A percentile compares a stretch with the other conserved stretches of the same genome.
phyloP scores from a whole-genome alignment of 2,329 filamentous ascomycete genomes.

The Apiospora malaysiana region DNA sequence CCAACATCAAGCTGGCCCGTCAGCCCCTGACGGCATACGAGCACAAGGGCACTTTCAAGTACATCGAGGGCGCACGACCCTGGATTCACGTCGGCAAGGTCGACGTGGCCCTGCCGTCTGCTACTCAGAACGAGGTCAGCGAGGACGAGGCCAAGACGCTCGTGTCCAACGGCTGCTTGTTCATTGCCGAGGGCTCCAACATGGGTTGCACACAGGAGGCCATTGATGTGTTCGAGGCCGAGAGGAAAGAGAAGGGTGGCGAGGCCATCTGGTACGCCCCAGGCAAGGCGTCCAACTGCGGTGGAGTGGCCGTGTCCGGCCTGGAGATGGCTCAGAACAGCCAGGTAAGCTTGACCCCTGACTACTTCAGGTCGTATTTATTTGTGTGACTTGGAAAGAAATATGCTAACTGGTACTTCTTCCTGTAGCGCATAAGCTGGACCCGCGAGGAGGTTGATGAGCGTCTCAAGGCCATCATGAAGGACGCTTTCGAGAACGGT shows the following conservation, averaged over 20 bases:
- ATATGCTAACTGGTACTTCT: background rate
- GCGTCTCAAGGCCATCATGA: conserved; percentile 94
- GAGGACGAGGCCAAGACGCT: conserved; percentile 87
- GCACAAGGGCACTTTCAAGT: conserved; percentile 71
- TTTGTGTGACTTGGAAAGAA: background rate
- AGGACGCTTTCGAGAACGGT: conserved; percentile 88
- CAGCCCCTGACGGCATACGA: conserved; percentile 79
- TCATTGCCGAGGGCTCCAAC: conserved; percentile 96
- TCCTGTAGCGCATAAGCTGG: conserved; percentile 75
- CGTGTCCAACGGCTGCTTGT: conserved; percentile 76
- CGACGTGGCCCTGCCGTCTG: conserved; percentile 89
- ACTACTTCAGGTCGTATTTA: background rate
- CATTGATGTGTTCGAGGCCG: conserved; percentile 88
- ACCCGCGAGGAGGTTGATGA: conserved; percentile 87
- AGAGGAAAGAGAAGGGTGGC: conserved; percentile 71
- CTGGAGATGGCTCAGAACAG: conserved; percentile 99
- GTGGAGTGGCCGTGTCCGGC: conserved; percentile 95
- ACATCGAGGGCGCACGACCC: conserved; percentile 84
- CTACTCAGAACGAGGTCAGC: conserved; percentile 97
- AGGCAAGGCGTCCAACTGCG: conserved; percentile 96
- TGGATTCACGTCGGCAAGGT: conserved; percentile 91
- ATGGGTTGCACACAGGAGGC: conserved; percentile 98
- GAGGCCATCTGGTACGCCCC: conserved; percentile 92
- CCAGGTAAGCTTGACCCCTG: conserved; percentile 38
- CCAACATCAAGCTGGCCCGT: conserved; percentile 84